Percentiles rank a stretch among this genome's conserved stretches.
Evolutionary conservation across 768 basidiomycete genomes (phyloP).

Genomic region (Lenzites betulinus): DNA sequence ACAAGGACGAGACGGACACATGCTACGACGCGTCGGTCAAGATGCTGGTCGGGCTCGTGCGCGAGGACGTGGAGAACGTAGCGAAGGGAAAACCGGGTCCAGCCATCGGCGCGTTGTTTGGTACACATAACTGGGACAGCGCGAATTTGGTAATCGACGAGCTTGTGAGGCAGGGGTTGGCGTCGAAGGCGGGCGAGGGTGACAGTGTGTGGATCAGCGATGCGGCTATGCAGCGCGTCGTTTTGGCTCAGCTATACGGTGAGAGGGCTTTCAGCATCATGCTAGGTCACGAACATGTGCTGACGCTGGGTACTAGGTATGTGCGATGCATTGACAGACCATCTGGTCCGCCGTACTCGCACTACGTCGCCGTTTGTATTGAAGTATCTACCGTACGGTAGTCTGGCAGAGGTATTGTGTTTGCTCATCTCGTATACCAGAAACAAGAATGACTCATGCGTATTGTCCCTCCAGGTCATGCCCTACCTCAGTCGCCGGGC

Average conservation of each 20-base stretch:
- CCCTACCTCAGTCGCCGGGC: conserved; percentile 89
- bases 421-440: not conserved
- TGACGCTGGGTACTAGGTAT: conserved; percentile 60
- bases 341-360: conserved; percentile 58
- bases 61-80: conserved; percentile 46
- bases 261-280: conserved; percentile 21
- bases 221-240: conserved; percentile 63
- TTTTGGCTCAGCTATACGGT: conserved; percentile 87
- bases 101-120: conserved; percentile 72
- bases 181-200: conserved; percentile 29
- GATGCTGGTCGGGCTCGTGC: conserved; percentile 55
- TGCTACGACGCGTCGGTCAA: conserved; percentile 67
- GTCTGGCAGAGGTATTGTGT: conserved; percentile 55
- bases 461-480: conserved; percentile 58
- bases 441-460: not conserved
- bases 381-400: conserved; percentile 84
- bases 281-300: not conserved
- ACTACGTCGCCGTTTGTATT: conserved; percentile 67
- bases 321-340: conserved; percentile 79
- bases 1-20: conserved; percentile 71
- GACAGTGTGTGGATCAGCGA: conserved; percentile 43
- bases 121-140: conserved; percentile 83
- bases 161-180: conserved; percentile 60
- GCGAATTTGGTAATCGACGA: conserved; percentile 61
- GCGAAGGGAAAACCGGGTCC: conserved; percentile 14